These are phyloP conservation scores for Phaseolus lunatus DNA, from an alignment of 306 rosid genomes.

Conservation along the genomic window DNA sequence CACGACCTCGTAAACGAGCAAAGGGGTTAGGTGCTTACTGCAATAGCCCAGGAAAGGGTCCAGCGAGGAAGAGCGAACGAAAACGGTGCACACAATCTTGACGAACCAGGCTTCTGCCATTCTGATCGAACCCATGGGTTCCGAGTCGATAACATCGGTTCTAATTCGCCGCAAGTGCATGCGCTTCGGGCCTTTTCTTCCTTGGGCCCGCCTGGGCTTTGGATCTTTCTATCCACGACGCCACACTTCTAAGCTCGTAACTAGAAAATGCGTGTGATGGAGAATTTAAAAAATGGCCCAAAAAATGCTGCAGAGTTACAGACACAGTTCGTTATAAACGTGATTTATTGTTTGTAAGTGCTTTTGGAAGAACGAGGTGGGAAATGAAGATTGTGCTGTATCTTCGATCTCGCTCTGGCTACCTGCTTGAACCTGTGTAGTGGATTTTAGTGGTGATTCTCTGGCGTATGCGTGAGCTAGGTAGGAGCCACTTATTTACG, in stretches of 20 bases:
- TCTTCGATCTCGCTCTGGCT: background rate
- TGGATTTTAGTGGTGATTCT: background rate
- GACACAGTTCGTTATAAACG: background rate
- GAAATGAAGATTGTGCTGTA: too few species aligned
- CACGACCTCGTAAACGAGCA: slow-evolving; percentile 10
- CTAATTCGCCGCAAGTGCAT: background rate
- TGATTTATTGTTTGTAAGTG: background rate
- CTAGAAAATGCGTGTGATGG: background rate
- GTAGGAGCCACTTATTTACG: background rate
- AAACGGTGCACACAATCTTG: background rate
- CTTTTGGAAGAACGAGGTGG: background rate
- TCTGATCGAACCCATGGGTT: slow-evolving; percentile 20
- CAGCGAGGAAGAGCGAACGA: slow-evolving; percentile 4
- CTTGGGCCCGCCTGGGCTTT: background rate
- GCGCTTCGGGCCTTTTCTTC: background rate
- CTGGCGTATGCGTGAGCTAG: background rate
- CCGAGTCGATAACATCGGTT: slow-evolving; percentile 13
- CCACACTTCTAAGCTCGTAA: background rate
- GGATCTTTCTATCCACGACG: background rate
- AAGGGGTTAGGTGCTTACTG: slow-evolving; percentile 24
- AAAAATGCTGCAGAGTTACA: background rate
- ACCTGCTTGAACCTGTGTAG: background rate
- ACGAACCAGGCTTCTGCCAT: slow-evolving; percentile 35
- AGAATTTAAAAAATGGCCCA: background rate
- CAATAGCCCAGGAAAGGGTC: background rate